Evolutionary conservation across 2,329 filamentous ascomycete species (phyloP).

Genomic region (Nannizzia gypsea): DNA sequence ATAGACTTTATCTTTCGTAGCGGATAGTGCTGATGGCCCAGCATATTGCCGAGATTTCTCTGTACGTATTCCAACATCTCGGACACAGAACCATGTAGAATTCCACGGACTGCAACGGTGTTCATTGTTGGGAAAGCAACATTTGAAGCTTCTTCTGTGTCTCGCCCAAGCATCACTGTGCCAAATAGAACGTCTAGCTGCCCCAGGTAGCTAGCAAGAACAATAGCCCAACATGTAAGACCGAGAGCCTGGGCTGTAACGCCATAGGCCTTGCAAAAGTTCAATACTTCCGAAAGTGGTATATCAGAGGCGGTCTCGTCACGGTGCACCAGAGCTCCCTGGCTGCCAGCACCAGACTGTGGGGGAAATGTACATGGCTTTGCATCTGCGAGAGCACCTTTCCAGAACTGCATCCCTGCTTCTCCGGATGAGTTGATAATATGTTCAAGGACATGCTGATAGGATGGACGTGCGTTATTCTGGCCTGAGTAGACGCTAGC

Average conservation of each 20-base stretch:
- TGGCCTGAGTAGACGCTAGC: constrained; percentile 48
- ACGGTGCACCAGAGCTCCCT: constrained; percentile 18
- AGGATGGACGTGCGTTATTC: constrained; percentile 35
- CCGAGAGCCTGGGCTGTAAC: constrained; percentile 67
- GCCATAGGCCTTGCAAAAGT: constrained; percentile 53
- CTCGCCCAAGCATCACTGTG: constrained; percentile 72
- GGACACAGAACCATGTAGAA: constrained; percentile 55
- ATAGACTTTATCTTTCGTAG: constrained; percentile 56
- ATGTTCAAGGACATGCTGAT: constrained; percentile 44
- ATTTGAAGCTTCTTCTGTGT: constrained; percentile 54
- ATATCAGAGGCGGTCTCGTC: constrained; percentile 22
- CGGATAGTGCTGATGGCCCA: constrained; percentile 65
- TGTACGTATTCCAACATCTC: constrained; percentile 65
- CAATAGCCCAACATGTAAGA: constrained; percentile 63
- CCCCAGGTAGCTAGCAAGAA: constrained; percentile 51
- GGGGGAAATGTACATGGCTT: constrained; percentile 31
- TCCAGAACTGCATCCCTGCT: constrained; percentile 54
- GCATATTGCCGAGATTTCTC: constrained; percentile 51
- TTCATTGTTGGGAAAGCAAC: constrained; percentile 88
- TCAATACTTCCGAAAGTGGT: constrained; percentile 32
- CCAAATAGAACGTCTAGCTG: constrained; percentile 71
- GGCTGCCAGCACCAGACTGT: constrained; percentile 13
- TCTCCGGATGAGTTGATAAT: constrained; percentile 39
- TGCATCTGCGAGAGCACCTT: constrained; percentile 49
- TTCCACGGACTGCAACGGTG: constrained; percentile 61